Base-by-base conservation (phyloP, 352 stramenopile genomes). In the Globisporangium canariense region DNA sequence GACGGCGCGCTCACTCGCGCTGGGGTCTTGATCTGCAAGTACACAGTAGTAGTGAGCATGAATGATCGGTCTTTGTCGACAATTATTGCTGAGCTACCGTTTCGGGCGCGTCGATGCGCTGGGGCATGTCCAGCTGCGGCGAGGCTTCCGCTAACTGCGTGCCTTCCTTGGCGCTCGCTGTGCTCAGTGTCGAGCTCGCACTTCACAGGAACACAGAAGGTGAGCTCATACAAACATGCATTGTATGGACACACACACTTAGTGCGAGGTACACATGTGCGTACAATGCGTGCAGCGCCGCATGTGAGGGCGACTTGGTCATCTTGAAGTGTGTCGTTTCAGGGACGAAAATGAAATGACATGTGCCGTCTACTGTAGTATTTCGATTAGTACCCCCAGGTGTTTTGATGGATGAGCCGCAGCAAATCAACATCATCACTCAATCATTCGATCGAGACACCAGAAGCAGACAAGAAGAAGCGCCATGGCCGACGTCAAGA, bases 131-230 rank as follows among this genome's bases (percentile, higher is more conserved):
- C 20, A 93, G 65, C 72, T 94, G 86, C 2, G 86, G 86, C 9
- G 79, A 74, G 3, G 82, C 69, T 70, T 94, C 86, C 16, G 86
- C 82, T 5, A 94, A 69, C 45, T 94, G 84, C 20, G 84, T 92
- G 60, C 81, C 84, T 75, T 94, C 82, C 16, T 70, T 72, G 5
- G 70, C 57, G 43, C 86, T 89, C 13, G 73, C 58, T 13, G 69
- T 72, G 58, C 80, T 88, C 67, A 89, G 79, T 62, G 84, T 89
- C 28, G 79, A 73, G 53, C 70, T 81, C 53, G 81, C 66, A 47
- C 78, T 90, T 3, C 34, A 30, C 28, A 56, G 25, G 34, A 45
- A 2, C 14, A 58, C 34, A 47, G 4, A 52, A 14, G 45, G 40
- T n/a, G 13, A 46, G 40, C 4, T 4, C 40, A 43, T 43, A 43